Evolutionary conservation across 2,329 filamentous ascomycete species (phyloP).

Genomic region (Uncinocarpus reesii): DNA sequence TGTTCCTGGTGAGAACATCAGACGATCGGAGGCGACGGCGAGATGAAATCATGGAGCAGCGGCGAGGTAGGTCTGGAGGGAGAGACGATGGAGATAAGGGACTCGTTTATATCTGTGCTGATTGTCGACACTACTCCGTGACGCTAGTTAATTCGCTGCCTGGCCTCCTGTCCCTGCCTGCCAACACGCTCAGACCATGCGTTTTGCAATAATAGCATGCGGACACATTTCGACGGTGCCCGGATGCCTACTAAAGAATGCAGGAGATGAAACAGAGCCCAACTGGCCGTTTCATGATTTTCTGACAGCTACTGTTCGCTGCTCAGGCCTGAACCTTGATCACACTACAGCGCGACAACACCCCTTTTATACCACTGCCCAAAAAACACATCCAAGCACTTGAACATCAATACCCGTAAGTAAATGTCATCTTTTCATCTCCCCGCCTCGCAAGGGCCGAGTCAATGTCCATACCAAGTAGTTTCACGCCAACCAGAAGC

Average conservation of each 20-base stretch:
- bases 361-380: too few species aligned
- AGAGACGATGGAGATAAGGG: neutral
- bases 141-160: conserved; percentile 1
- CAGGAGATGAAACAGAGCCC: neutral
- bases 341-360: too few species aligned
- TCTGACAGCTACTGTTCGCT: too few species aligned
- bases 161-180: neutral
- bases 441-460: conserved; percentile 13
- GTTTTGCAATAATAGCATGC: neutral
- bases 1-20: too few species aligned
- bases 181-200: neutral
- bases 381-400: too few species aligned
- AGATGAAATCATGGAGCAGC: too few species aligned
- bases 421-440: conserved; percentile 18
- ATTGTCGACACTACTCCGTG: too few species aligned
- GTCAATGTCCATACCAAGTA: conserved; percentile 14
- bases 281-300: too few species aligned
- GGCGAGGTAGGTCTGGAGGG: too few species aligned
- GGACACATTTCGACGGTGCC: neutral
- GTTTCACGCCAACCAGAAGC: conserved; percentile 15
- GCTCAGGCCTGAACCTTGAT: neutral
- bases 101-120: too few species aligned
- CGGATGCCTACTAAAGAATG: neutral
- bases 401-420: conserved; percentile 15
- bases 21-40: too few species aligned